Base-by-base conservation (phyloP, 257 asterid genomes). In the Plantago ovata region DNA sequence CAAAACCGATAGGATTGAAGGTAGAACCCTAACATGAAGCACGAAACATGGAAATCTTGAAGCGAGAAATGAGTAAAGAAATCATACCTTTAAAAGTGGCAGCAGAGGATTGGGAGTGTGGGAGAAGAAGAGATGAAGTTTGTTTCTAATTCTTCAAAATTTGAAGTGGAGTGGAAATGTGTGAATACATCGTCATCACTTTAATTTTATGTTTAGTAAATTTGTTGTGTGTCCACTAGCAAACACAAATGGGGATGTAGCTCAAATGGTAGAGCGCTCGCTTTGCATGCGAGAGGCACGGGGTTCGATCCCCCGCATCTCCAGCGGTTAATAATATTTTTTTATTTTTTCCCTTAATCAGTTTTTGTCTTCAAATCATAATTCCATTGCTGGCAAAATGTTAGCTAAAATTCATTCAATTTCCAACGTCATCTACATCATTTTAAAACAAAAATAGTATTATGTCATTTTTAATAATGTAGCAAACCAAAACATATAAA, bases 281-380 rank as follows among this genome's bases (percentile, higher is more conserved):
- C 89, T 84, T 84, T 77, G 94, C 94, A 84, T 81, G 94, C 84
- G 86, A 84, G 94, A 84, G 94, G 94, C 81, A 84, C 84, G 81
- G 89, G 84, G 94, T 84, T 81, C 72, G 84, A 72, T 74, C 76
- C 84, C 84, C 76, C 78, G 78, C 81, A 78, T 75, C 78, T 78
- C 76, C 83, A 73, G 15, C 0, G 0, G 0, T 0, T 13, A 5
- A 18, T 44, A 2, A 0, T 16, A 14, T 18, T 48, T 47, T 15
- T 14, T 48, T 1, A 7, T 32, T 11, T 11, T 23, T 20, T 50
- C 10, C n/a, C n/a, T n/a, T n/a, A n/a, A n/a, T n/a, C n/a, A n/a
- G n/a, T n/a, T n/a, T n/a, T n/a, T n/a, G n/a, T n/a, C n/a, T n/a
- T n/a, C n/a, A n/a, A n/a, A n/a, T n/a, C n/a, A n/a, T n/a, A n/a